Percentiles rank a stretch among this genome's conserved stretches.
phyloP scores from a whole-genome alignment of 495 filamentous ascomycete genomes.

The Aspergillus bridgeri region DNA sequence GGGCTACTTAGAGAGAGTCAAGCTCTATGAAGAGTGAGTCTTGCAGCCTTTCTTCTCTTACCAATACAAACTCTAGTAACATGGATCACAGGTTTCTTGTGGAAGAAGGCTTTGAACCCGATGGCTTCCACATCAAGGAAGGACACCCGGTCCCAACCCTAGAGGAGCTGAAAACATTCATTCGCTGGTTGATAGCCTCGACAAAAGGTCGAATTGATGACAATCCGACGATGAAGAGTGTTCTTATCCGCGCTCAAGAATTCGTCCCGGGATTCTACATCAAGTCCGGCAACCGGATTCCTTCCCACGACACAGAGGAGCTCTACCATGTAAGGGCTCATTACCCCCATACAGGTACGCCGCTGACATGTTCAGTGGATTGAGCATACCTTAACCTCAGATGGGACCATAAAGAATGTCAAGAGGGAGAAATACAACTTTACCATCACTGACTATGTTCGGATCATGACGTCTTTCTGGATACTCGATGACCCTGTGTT shows the following conservation, averaged over 20 bases:
- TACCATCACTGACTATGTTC: slow-evolving; percentile 4
- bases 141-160: slow-evolving; percentile 1
- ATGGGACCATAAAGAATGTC: too few species aligned
- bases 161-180: slow-evolving; percentile 11
- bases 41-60: too few species aligned
- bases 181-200: slow-evolving; percentile 4
- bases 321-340: slow-evolving; percentile 6
- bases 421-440: slow-evolving; percentile 8
- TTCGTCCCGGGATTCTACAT: slow-evolving; percentile 9
- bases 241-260: not conserved
- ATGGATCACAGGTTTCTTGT: slow-evolving; percentile 6
- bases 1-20: slow-evolving; percentile 5
- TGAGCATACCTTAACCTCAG: slow-evolving; percentile 7
- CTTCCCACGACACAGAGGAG: not conserved
- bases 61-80: too few species aligned
- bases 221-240: slow-evolving; percentile 2
- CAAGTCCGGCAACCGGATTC: slow-evolving; percentile 2
- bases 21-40: slow-evolving; percentile 9
- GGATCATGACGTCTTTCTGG: slow-evolving; percentile 4
- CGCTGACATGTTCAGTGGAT: slow-evolving; percentile 6
- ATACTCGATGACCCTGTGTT: slow-evolving; percentile 5
- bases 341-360: slow-evolving; percentile 1
- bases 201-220: slow-evolving; percentile 4
- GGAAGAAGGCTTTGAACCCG: slow-evolving; percentile 3
- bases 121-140: slow-evolving; percentile 6